Base-by-base conservation (phyloP, 805 yeast genomes). In the Ogataea neopini region DNA sequence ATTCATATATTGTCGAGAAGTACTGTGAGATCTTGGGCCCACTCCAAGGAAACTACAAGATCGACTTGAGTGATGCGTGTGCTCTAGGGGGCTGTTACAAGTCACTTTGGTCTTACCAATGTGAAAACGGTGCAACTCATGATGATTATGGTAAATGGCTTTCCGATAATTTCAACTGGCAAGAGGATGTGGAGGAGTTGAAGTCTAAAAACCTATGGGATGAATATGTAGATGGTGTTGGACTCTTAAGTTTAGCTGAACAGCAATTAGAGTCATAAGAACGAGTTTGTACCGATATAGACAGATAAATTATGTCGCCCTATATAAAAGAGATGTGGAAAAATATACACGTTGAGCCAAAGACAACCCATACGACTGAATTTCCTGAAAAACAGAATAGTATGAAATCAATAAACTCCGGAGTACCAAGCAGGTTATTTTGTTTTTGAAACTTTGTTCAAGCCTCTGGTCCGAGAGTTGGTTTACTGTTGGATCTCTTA, bases 31-130 rank as follows among this genome's bases (percentile, higher is more conserved):
- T 90, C 6, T 66, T 90, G 29, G 91, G 90, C 4, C 81, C 87
- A 0, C 60, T 69, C 19, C 67, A 72, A 1, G 94, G 91, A 1
- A 81, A 85, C 51, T 87, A 67, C 62, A 79, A 80, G 50, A 83
- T 86, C 32, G 90, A 87, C 58, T 79, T 88, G 40, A 81, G 92
- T 6, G 90, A 90, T 67, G 94, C 96, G 1, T 90, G 97, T 74
- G 97, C 96, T 0, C 66, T 88, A 29, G 97, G 97, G 20, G 96
- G 96, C 3, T 92, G 95, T 35, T 87, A 77, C 68, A 86, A 87
- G 62, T 92, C 96, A 1, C 71, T 83, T 40, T 89, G 95, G 95
- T 78, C 88, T 32, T 67, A 63, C 48, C 52, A 60, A 45, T 68
- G 68, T 47, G 75, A 71, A 50, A 28, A 47, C 19, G 53, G 58